Conservation (phyloP, 1,284 basidiomycete species). For the Papiliotrema nemorosa region DNA sequence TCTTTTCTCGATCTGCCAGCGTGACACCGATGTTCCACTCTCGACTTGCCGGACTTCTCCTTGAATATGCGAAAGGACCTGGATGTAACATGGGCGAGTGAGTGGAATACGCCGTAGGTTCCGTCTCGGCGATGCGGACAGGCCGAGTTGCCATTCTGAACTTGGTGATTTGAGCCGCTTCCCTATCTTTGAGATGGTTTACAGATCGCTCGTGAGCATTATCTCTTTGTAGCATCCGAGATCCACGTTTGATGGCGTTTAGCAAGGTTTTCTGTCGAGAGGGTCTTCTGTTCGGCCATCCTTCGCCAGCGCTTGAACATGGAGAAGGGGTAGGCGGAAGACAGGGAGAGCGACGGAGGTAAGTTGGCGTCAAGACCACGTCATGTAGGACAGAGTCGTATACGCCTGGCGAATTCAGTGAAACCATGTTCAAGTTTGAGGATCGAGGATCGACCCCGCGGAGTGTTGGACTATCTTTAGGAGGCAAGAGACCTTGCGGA, state of each 20-base stretch:
- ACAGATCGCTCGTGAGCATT: constrained; percentile 10
- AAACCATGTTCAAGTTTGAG: too few relatives aligned
- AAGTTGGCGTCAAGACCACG: constrained; percentile 37
- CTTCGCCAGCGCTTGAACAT: not conserved
- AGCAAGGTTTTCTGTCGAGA: constrained; percentile 18
- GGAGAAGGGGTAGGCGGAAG: constrained; percentile 9
- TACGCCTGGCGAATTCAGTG: constrained; percentile 1
- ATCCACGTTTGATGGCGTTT: constrained; percentile 9
- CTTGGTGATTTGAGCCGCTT: constrained; percentile 27
- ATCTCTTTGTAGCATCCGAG: not conserved
- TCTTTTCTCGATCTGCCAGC: constrained; percentile 5
- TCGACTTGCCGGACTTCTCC: not conserved
- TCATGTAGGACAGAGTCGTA: constrained; percentile 39
- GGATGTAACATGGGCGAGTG: not conserved
- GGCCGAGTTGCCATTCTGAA: constrained; percentile 11
- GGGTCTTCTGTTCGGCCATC: not conserved
- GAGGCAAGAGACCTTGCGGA: constrained; percentile 13
- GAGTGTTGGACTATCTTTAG: constrained; percentile 3
- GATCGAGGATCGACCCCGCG: not conserved
- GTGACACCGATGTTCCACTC: constrained; percentile 3
- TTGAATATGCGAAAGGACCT: not conserved
- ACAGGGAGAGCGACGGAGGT: constrained; percentile 21
- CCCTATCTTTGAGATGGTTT: constrained; percentile 18
- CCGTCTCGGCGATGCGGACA: not conserved
- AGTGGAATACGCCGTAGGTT: not conserved